Evolutionary conservation across 495 filamentous ascomycete genomes (phyloP).

Genomic region (Pyrenula massariospora): DNA sequence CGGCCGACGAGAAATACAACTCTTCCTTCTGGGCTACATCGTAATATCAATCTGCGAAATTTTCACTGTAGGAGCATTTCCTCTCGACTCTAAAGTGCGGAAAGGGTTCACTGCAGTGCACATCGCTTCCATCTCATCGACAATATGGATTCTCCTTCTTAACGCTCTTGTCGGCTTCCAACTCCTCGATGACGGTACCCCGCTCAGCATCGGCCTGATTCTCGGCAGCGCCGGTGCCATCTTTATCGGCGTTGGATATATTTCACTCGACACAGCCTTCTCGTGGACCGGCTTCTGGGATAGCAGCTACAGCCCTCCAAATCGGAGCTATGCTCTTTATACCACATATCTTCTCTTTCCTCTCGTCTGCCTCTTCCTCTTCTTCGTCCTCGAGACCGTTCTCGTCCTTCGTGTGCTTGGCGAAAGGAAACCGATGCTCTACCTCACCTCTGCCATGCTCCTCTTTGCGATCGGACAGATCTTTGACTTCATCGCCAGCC

Average conservation of each 20-base stretch:
- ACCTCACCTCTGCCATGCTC: constrained; percentile 58
- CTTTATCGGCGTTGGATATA: constrained; percentile 89
- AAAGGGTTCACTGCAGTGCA: constrained; percentile 88
- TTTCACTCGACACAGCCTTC: constrained; percentile 87
- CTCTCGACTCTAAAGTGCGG: constrained; percentile 53
- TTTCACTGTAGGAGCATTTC: constrained; percentile 86
- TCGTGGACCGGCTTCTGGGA: constrained; percentile 71
- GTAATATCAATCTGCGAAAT: constrained; percentile 91
- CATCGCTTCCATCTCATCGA: constrained; percentile 77
- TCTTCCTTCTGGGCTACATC: constrained; percentile 81
- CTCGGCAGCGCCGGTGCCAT: constrained; percentile 53
- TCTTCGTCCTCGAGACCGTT: constrained; percentile 69
- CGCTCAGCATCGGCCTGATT: constrained; percentile 67
- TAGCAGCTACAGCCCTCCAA: constrained; percentile 36
- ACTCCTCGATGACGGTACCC: constrained; percentile 85
- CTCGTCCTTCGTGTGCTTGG: constrained; percentile 77
- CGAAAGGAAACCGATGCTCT: constrained; percentile 80
- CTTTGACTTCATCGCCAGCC: constrained; percentile 89
- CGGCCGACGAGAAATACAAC: constrained; percentile 90
- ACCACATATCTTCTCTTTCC: constrained; percentile 87
- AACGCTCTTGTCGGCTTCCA: constrained; percentile 92
- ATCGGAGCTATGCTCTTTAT: constrained; percentile 78
- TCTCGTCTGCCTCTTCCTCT: constrained; percentile 74
- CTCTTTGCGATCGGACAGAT: constrained; percentile 88
- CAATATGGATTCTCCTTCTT: constrained; percentile 81